Conservation (phyloP, 2,329 filamentous ascomycete species). For the Meredithiella fracta region DNA sequence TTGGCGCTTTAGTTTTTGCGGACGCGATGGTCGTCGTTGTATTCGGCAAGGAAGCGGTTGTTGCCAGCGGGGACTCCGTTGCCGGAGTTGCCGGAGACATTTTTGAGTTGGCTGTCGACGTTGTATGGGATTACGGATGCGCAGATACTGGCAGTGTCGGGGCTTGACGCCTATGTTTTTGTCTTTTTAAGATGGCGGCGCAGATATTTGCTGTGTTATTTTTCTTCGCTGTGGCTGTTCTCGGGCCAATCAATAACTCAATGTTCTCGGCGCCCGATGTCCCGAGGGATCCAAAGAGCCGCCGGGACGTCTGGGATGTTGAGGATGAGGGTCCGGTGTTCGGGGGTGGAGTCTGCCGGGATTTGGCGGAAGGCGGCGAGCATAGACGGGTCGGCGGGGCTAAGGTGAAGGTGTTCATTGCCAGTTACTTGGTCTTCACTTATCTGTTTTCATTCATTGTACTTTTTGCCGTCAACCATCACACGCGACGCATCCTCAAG, state of each 20-base stretch:
- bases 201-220: conserved; percentile 66
- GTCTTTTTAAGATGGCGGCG: conserved; percentile 91
- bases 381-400: conserved; percentile 14
- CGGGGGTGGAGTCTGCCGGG: conserved; percentile 15
- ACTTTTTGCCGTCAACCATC: conserved; percentile 64
- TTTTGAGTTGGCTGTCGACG: conserved; percentile 86
- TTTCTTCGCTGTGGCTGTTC: conserved; percentile 63
- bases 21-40: conserved; percentile 80
- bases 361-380: conserved; percentile 19
- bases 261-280: conserved; percentile 29
- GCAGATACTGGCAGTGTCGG: conserved; percentile 75
- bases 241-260: conserved; percentile 64
- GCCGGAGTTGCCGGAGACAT: conserved; percentile 63
- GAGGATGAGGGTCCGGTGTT: conserved; percentile 12
- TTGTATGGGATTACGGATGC: conserved; percentile 75
- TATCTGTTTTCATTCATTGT: conserved; percentile 79
- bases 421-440: conserved; percentile 88
- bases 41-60: conserved; percentile 72
- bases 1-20: conserved; percentile 49
- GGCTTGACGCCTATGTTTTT: conserved; percentile 91
- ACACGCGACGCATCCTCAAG: conserved; percentile 73
- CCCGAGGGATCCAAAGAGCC: not conserved
- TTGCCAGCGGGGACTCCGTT: conserved; percentile 42
- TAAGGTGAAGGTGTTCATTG: conserved; percentile 42
- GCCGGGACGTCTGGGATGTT: not conserved